phyloP scores from a whole-genome alignment of 495 filamentous ascomycete genomes.

The Lichenothelia convexa region DNA sequence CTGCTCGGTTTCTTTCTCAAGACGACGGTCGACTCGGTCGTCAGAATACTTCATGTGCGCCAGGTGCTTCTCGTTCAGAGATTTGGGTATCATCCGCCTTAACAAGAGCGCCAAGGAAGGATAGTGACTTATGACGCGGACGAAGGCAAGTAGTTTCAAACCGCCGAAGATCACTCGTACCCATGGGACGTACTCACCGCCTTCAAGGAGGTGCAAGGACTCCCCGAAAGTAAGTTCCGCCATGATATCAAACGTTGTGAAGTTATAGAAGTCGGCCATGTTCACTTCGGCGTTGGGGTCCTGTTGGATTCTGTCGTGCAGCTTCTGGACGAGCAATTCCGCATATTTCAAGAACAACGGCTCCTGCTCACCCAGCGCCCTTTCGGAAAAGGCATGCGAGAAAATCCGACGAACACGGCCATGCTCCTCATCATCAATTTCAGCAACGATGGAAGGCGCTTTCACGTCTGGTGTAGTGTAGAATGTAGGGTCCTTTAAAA shows the following conservation, averaged over 20 bases:
- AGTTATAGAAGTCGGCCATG: conserved; percentile 7
- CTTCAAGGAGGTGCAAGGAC: conserved; percentile 4
- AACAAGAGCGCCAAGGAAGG: conserved; percentile 3
- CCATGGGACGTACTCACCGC: conserved; percentile 3
- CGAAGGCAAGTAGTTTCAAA: background rate
- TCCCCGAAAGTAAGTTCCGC: conserved; percentile 8
- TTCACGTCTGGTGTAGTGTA: conserved; percentile 3
- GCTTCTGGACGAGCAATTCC: conserved; percentile 3
- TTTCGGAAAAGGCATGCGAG: conserved; percentile 11
- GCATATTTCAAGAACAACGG: conserved; percentile 10
- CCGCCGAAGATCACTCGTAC: background rate
- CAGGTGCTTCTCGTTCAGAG: conserved; percentile 5
- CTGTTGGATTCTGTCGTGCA: background rate
- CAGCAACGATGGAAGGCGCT: conserved; percentile 1
- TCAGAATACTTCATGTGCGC: conserved; percentile 2
- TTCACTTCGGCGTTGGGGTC: conserved; percentile 7
- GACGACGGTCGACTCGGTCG: conserved; percentile 7
- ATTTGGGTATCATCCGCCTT: conserved; percentile 2
- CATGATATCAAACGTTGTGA: conserved; percentile 7
- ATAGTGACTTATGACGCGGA: conserved; percentile 2
- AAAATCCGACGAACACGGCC: conserved; percentile 10
- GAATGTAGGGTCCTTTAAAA: conserved; percentile 6
- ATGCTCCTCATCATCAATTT: conserved; percentile 9
- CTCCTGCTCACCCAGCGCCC: conserved; percentile 14
- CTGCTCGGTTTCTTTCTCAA: conserved; percentile 1